Base-by-base conservation (phyloP, 1,284 basidiomycete genomes). In the Bjerkandera adusta region DNA sequence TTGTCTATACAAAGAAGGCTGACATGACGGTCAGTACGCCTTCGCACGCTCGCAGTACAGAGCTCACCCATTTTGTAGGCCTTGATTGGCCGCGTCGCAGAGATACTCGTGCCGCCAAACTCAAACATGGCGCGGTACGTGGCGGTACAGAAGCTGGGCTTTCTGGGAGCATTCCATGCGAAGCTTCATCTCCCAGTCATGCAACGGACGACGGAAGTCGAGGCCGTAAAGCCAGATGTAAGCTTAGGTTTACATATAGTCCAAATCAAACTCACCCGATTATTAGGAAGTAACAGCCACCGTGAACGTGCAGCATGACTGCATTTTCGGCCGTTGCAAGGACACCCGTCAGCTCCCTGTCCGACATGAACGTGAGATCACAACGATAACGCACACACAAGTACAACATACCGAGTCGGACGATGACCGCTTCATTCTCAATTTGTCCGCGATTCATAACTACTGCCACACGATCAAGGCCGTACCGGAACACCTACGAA, bases 291-390 rank as follows among this genome's bases (percentile, higher is more conserved):
- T 55, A 7, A 12, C 30, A 1, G 52, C 43, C 30, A 42, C 36
- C 1, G 26, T 51, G 2, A 55, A 55, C 36, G 30, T 55, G 6
- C 54, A 55, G 41, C 54, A 55, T 29, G 47, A 55, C 40, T 55
- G 54, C 29, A 3, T 22, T 3, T 3, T 8, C n/a, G 43, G 20
- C 1, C 6, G 13, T 0, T 55, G 54, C 34, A 40, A 26, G 1
- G n/a, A n/a, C 1, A 15, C 39, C 1, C 36, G 29, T 0, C 20
- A 27, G 0, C 5, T 47, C 16, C 18, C 8, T 4, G 3, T 48
- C 2, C 40, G 29, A 1, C 51, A 53, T 33, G 51, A 53, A 37
- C 48, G 49, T 30, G 8, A 30, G 27, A 8, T 8, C 27, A 30
- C 27, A 30, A 8, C 8, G n/a, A 30, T 8, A 30, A 8, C n/a